These are phyloP conservation scores for Heterobasidion parviporum DNA, from an alignment of 1,284 basidiomycete species.

Conservation along the genomic window DNA sequence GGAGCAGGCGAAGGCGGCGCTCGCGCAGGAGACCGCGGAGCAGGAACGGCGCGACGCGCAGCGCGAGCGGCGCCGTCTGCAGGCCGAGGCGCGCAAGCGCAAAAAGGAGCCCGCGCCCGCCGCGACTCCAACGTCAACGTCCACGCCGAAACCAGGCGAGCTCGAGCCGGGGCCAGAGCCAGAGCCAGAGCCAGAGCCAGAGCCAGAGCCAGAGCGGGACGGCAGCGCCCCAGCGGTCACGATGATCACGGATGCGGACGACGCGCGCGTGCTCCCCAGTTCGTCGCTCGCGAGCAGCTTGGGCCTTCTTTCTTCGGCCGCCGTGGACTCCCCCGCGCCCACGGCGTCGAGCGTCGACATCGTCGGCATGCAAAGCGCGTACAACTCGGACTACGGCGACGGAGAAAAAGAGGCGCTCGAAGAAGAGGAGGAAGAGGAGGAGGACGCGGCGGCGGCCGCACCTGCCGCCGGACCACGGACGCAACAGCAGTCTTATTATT, in stretches of 20 bases:
- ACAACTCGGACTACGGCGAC: constrained; percentile 20
- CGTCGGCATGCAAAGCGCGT: constrained; percentile 16
- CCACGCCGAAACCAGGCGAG: not conserved
- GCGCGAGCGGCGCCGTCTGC: constrained; percentile 39
- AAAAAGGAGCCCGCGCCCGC: constrained; percentile 35
- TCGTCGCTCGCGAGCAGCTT: not conserved
- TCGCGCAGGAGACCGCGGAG: constrained; percentile 25
- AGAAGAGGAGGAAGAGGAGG: constrained; percentile 13
- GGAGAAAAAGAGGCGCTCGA: constrained; percentile 10
- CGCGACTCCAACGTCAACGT: constrained; percentile 36
- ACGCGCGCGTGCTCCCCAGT: not conserved
- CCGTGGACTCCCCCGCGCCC: not conserved
- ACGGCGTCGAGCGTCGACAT: not conserved
- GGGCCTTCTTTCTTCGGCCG: not conserved
- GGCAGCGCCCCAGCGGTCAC: not conserved
- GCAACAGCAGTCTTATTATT: not conserved
- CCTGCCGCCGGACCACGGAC: not conserved
- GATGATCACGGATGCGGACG: not conserved
- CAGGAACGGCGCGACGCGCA: constrained; percentile 43
- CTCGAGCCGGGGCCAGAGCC: not conserved
- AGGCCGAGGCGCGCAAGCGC: constrained; percentile 43
- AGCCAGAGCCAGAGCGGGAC: not conserved
- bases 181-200: not conserved
- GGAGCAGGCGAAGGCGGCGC: constrained; percentile 42
- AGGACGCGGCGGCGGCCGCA: constrained; percentile 3